Conservation (phyloP, 2,329 filamentous ascomycete genomes). For the Aspergillus proliferans region DNA sequence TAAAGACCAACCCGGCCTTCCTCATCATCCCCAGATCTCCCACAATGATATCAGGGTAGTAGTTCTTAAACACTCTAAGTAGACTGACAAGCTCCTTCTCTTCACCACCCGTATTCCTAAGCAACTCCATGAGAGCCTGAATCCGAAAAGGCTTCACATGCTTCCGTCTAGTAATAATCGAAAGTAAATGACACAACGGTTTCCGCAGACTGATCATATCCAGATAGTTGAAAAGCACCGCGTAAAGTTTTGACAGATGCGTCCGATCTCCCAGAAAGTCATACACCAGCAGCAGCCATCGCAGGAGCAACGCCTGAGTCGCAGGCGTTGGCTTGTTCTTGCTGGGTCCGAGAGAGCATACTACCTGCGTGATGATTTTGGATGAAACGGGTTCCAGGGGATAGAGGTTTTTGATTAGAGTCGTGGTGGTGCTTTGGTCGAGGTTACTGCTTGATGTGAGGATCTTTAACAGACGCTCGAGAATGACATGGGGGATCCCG, state of each 20-base stretch:
- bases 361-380: constrained; percentile 57
- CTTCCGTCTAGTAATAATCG: constrained; percentile 69
- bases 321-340: constrained; percentile 65
- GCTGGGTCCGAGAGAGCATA: constrained; percentile 71
- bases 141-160: constrained; percentile 82
- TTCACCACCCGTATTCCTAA: constrained; percentile 51
- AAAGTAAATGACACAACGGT: constrained; percentile 67
- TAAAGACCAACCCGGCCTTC: constrained; percentile 30
- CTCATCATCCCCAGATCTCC: constrained; percentile 53
- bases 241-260: constrained; percentile 63
- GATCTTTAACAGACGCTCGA: constrained; percentile 61
- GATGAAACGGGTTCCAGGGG: constrained; percentile 60
- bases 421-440: constrained; percentile 67
- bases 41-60: constrained; percentile 82
- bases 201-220: constrained; percentile 72
- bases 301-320: constrained; percentile 65
- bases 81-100: constrained; percentile 70
- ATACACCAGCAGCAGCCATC: constrained; percentile 73
- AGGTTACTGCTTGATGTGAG: constrained; percentile 61
- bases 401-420: constrained; percentile 68
- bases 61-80: constrained; percentile 79
- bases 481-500: constrained; percentile 57
- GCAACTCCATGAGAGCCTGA: constrained; percentile 57
- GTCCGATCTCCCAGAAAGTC: constrained; percentile 60
- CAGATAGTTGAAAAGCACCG: constrained; percentile 71